Percentiles rank a stretch among this genome's conserved stretches.
Conservation (phyloP, 257 asterid genomes). For the Nicotiana tabacum region DNA sequence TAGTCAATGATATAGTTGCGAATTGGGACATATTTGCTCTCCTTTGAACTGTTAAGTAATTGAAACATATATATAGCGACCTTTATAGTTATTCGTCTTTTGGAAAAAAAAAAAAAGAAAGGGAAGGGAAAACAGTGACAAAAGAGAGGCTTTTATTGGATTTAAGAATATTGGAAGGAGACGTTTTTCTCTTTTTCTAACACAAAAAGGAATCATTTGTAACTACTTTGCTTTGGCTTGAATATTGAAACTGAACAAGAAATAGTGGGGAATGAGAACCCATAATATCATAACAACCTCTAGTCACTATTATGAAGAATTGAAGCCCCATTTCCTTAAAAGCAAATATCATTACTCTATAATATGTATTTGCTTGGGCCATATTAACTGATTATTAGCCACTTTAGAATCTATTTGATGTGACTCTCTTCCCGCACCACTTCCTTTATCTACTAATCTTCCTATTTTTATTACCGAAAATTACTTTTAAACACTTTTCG, state of each 20-base stretch:
- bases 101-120: no score
- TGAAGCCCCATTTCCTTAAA: not conserved
- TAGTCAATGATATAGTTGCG: not conserved
- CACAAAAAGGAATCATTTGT: not conserved
- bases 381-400: not conserved
- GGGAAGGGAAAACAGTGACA: no score
- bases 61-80: not conserved
- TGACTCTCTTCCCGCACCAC: not conserved
- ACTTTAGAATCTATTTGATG: not conserved
- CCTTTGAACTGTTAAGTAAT: no score
- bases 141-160: not conserved
- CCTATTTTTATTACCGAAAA: no score
- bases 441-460: no score
- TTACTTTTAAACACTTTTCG: no score
- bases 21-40: not conserved
- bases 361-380: not conserved
- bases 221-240: conserved; percentile 1
- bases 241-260: not conserved
- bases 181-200: not conserved
- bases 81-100: not conserved
- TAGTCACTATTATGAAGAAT: not conserved
- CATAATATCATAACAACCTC: not conserved
- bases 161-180: not conserved
- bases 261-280: not conserved
- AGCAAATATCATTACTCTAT: not conserved